Base-by-base conservation (phyloP, 2,329 filamentous ascomycete genomes). In the Ophiostoma quercus region DNA sequence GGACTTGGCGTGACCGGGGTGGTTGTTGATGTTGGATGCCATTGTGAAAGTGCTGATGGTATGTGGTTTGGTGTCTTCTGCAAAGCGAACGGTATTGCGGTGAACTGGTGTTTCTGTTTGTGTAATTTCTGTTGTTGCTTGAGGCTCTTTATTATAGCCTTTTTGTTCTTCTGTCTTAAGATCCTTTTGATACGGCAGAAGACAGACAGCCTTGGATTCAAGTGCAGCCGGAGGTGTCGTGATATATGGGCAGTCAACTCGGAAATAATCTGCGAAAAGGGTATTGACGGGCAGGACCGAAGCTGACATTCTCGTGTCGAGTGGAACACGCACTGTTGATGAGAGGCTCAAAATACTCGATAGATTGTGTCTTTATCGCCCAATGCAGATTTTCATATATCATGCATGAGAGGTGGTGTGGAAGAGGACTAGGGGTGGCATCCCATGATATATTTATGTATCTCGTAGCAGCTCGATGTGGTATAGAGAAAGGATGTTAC, bases 231-330 rank as follows among this genome's bases (percentile, higher is more conserved):
- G 34, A 12, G 8, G 32, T 14, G 19, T 19, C 34, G 32, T 14
- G 8, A 39, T 39, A 65, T 39, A 65, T 65, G 62, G 34, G 34
- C 34, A 8, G 60, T 34, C 51, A 2, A 60, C 22, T 12, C 22
- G 51, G 29, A 62, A 32, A 8, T 34, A 63, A 14, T 51, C 34
- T 63, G 60, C 16, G 22, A 62, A 11, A 8, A 19, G 29, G 25
- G 43, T 57, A n/a, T 22, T 11, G 63, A 60, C 34, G 43, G 12
- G 37, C 25, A 37, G 60, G 43, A 19, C 51, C 19, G 51, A 63
- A 67, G 67, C 67, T 67, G 14, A 51, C 47, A 25, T 57, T 39
- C 62, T 65, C 32, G 62, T 65, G 62, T 22, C 62, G n/a, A 65
- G 62, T 65, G 62, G 62, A 65, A 65, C 29, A 32, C 16, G 60